These are phyloP conservation scores for Erythrobasidium yunnanense DNA, from an alignment of 768 basidiomycete genomes.

Conservation along the genomic window DNA sequence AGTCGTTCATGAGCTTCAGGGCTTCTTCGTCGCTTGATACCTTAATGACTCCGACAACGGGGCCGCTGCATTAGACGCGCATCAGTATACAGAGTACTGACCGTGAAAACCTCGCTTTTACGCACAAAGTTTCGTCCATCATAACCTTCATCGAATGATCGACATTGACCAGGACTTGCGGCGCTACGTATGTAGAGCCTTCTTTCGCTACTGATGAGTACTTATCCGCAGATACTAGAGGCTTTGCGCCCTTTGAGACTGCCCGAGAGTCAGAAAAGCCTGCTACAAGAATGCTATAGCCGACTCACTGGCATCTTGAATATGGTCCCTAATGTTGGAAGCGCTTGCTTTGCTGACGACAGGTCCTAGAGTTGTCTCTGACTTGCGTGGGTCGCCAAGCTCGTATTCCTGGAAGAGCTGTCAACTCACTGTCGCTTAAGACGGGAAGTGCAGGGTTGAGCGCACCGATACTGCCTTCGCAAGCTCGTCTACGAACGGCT, in stretches of 20 bases:
- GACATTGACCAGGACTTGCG: conserved; percentile 81
- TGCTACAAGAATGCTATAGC: background rate
- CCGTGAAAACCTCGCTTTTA: background rate
- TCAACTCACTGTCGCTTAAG: background rate
- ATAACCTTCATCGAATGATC: conserved; percentile 86
- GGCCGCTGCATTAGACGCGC: conserved; percentile 47
- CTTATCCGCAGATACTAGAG: conserved; percentile 57
- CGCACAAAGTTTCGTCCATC: conserved; percentile 53
- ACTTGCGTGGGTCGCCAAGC: conserved; percentile 70
- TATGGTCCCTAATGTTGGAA: conserved; percentile 69
- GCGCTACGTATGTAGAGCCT: conserved; percentile 75
- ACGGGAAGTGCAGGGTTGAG: background rate
- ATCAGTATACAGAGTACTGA: background rate
- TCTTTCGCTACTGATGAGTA: conserved; percentile 56
- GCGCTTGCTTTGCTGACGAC: conserved; percentile 84
- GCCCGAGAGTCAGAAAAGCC: background rate
- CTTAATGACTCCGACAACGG: conserved; percentile 85
- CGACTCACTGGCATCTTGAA: conserved; percentile 70
- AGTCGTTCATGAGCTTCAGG: conserved; percentile 85
- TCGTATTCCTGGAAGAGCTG: conserved; percentile 59
- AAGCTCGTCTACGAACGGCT: conserved; percentile 62
- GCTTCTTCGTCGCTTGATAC: conserved; percentile 81
- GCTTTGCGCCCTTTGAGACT: conserved; percentile 69
- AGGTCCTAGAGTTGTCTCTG: conserved; percentile 73
- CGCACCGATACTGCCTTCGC: conserved; percentile 62